phyloP scores from a whole-genome alignment of 2,329 filamentous ascomycete genomes.

The Xylariaceae sp. region DNA sequence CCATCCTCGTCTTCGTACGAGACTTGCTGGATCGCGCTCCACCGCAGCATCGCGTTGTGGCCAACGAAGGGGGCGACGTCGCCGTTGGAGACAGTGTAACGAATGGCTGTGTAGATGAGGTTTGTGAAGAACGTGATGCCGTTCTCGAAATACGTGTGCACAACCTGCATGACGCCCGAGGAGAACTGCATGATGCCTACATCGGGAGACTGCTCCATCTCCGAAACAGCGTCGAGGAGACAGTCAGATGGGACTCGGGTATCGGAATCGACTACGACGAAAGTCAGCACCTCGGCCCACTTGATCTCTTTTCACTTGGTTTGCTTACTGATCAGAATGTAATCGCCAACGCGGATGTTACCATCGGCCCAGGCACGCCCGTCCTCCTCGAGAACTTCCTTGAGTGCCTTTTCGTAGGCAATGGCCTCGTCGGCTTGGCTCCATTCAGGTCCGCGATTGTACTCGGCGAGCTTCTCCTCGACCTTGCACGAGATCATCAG shows the following conservation, averaged over 20 bases:
- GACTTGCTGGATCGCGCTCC: constrained; percentile 58
- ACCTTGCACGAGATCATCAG: constrained; percentile 56
- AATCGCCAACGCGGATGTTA: constrained; percentile 56
- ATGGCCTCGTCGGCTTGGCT: constrained; percentile 40
- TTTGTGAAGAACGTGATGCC: constrained; percentile 71
- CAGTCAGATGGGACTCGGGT: constrained; percentile 64
- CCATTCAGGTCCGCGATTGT: constrained; percentile 40
- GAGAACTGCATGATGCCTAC: constrained; percentile 68
- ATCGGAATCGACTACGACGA: constrained; percentile 58
- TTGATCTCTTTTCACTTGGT: no score
- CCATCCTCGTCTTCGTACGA: constrained; percentile 51
- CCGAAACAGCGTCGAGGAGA: constrained; percentile 61
- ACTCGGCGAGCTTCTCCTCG: constrained; percentile 50
- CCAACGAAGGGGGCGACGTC: constrained; percentile 73
- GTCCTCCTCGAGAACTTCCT: constrained; percentile 47
- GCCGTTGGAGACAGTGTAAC: constrained; percentile 63
- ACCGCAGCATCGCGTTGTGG: constrained; percentile 70
- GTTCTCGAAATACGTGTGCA: constrained; percentile 67
- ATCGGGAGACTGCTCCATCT: constrained; percentile 65
- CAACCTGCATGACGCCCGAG: constrained; percentile 73
- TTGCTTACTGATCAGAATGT: constrained; percentile 53
- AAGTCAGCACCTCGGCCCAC: no score
- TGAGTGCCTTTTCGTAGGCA: constrained; percentile 45
- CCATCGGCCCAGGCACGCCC: constrained; percentile 53
- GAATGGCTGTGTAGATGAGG: constrained; percentile 68